Evolutionary conservation across 1,284 basidiomycete species (phyloP), one percentile per base, ranked within the genome.

Genomic region (Inonotus obliquus): DNA sequence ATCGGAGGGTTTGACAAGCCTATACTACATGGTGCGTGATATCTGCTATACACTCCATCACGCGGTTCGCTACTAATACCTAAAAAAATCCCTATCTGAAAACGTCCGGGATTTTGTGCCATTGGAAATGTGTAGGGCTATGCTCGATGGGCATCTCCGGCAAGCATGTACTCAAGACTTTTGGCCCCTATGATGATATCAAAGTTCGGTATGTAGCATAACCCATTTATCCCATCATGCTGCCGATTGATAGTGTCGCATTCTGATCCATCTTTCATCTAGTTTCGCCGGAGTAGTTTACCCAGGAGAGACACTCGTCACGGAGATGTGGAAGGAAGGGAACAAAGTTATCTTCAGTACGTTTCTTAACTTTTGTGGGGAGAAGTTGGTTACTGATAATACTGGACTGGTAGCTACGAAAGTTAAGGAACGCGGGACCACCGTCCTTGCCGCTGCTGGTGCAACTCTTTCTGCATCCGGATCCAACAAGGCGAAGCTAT

Each of bases 281-380:
- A 89, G 91, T 59, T 95, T 96, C 73, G 84, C 88, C 0, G 92
- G 92, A n/a, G 84, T 91, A 5, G 94, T 99, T 37, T 96, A 91
- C 72, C 96, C 96, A 4, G 96, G 96, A 10, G 95, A 99, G 78
- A 98, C 96, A 0, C 81, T 97, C 52, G 79, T 94, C 19, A 97
- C 94, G 0, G 86, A 93, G 73, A 97, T 98, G 95, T 99, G 96
- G 96, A 98, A 96, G 74, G 94, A 98, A 69, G 92, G 89, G 19
- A 76, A 84, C 69, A 98, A 91, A 76, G 89, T 98, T 66, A 86
- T 98, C 66, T 99, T 99, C 75, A 80, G 92, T 94, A 72, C 71
- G 91, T 45, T 6, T 44, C 29, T 23, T 35, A 54, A 63, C 4
- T 61, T 35, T 27, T 25, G 14, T 49, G 4, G 19, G 7, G 13